These are phyloP conservation scores for Neocallimastix lanati DNA, from an alignment of 192 early-diverging fungal genomes.

Conservation along the genomic window DNA sequence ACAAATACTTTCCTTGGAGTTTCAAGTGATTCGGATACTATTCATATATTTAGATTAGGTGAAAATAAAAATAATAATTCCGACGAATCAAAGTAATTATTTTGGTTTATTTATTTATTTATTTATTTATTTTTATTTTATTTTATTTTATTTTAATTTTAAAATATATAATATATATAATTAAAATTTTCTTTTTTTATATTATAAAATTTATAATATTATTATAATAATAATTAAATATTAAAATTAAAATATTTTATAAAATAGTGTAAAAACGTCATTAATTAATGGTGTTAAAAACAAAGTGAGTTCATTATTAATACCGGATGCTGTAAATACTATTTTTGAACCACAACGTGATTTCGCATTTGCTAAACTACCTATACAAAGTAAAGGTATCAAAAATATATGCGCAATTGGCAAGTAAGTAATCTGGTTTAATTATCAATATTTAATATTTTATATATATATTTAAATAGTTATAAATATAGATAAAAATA, in stretches of 20 bases:
- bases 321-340: slow-evolving; percentile 62
- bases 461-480: no score
- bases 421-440: not conserved
- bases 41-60: slow-evolving; percentile 78
- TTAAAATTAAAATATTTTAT: no score
- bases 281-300: slow-evolving; percentile 49
- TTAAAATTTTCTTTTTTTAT: no score
- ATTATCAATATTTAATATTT: no score
- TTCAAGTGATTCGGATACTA: slow-evolving; percentile 82
- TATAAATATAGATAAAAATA: no score
- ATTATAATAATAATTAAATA: no score
- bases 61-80: slow-evolving; percentile 4
- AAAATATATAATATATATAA: no score
- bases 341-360: slow-evolving; percentile 91
- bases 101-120: not conserved
- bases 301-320: slow-evolving; percentile 56
- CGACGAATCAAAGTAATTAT: not conserved
- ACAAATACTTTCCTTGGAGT: slow-evolving; percentile 52
- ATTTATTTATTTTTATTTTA: not conserved
- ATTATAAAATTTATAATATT: no score
- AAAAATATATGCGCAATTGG: slow-evolving; percentile 22
- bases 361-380: slow-evolving; percentile 83
- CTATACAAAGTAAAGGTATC: slow-evolving; percentile 15
- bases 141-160: not conserved
- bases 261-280: slow-evolving; percentile 36